Evolutionary conservation across 148 eudicot genomes (phyloP), one percentile per base, ranked within the genome.

Genomic region (Rhododendron ferrugineum): DNA sequence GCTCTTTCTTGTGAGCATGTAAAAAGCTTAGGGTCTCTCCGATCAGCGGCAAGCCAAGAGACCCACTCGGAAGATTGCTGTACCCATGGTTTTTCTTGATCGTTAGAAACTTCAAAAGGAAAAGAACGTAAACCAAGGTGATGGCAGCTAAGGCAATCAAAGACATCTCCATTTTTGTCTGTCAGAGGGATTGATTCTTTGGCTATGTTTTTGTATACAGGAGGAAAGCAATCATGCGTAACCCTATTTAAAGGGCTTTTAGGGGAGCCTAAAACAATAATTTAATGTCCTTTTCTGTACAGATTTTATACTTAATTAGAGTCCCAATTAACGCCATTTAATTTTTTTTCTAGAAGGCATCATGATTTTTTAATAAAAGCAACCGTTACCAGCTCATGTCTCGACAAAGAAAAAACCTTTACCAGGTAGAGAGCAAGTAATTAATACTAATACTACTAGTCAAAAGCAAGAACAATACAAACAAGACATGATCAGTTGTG

Each of bases 1-100:
- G 44, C 1, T 83, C 83, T 64, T 77, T 66, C 68, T 34, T 86
- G 0, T 62, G 79, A 34, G 88, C 88, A 66, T 52, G 88, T 49
- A 83, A 49, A 66, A 64, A 86, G 83, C 88, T 86, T 1, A 86
- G 64, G 22, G 83, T 86, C 78, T 86, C 88, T 46, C 88, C 85
- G 14, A 86, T 77, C 47, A 86, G 30, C 34, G 88, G 88, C 82
- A 50, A 78, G 37, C 85, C 85, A 2, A 83, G 49, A 36, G 85
- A 83, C 64, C 88, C 88, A 49, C 36, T 6, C 5, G 85, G 88
- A 1, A 86, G 47, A 32, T 86, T 83, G 9, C 30, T 64, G 37
- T 30, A 26, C 62, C 78, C 50, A 16, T 49, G 52, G 22, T 46
- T 62, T 23, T 66, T 49, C 68, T 78, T 83, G 49, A 68, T 28